Evolutionary conservation across 2,329 filamentous ascomycete species (phyloP), one percentile per base, ranked within the genome.

Genomic region (Trichoderma cornu-damae): DNA sequence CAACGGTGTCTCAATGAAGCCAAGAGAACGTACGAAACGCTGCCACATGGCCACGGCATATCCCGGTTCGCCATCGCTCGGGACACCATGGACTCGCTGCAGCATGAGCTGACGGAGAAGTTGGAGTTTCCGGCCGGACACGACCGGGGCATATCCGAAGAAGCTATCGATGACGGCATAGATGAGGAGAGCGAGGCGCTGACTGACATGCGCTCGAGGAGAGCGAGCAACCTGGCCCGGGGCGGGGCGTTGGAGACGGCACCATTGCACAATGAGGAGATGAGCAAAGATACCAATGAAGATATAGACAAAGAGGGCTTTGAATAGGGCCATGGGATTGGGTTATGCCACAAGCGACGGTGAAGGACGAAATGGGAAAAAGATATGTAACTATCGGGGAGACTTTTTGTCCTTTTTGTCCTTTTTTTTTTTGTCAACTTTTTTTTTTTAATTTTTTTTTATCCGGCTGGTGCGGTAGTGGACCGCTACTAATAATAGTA

Each of bases 1-100:
- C 88, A 90, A 63, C 80, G 83, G 58, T 90, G 89, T 62, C 79
- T 97, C 1, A 84, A 88, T 48, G 84, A 88, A 62, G 89, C 89
- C 3, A 73, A 76, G 26, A 74, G 70, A 48, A 79, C 78, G 65
- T 86, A 85, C 66, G 73, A 75, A 6, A 71, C 75, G 11, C 68
- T 84, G 18, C 73, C 76, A 2, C 70, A 76, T 48, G 75, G 77
- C 50, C 73, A 79, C 12, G 82, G 79, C 24, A 77, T 85, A 44
- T 70, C 75, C 54, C 73, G 75, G 28, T 86, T 84, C 59, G 67
- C 63, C 0, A 65, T 68, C 8, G 83, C 84, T 0, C 78, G 74
- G 56, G 74, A 75, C 2, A 82, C 82, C 59, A 73, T 86, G 64
- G 70, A 75, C 9, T 73, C 72, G 2, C 72, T 87, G 47, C 76